A percentile compares a stretch with the other conserved stretches of the same genome.
phyloP scores from a whole-genome alignment of 495 filamentous ascomycete genomes.

The Penicillium canescens region DNA sequence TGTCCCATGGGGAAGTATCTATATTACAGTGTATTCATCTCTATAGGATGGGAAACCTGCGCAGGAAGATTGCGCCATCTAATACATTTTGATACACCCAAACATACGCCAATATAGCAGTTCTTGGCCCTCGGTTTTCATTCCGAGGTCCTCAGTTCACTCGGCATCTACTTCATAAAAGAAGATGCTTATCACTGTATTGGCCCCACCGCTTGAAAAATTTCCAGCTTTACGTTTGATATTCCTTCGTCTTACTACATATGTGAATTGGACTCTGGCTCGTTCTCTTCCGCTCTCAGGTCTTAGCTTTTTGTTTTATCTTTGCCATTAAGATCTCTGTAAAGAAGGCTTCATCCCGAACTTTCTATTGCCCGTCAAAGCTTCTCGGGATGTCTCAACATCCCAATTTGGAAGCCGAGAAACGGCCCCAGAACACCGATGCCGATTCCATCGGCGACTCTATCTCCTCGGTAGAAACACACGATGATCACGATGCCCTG shows the following conservation, averaged over 20 bases:
- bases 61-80: no score
- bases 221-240: background rate
- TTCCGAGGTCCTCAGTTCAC: no score
- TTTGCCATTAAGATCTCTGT: background rate
- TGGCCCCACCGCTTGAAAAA: slow-evolving; percentile 3
- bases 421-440: slow-evolving; percentile 26
- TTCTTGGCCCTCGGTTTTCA: no score
- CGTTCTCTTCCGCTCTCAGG: background rate
- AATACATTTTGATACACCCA: no score
- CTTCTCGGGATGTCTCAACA: slow-evolving; percentile 18
- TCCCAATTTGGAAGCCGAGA: slow-evolving; percentile 18
- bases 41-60: no score
- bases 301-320: background rate
- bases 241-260: no score
- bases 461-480: slow-evolving; percentile 32
- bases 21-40: background rate
- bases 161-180: background rate
- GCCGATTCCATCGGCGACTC: slow-evolving; percentile 31
- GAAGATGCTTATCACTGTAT: slow-evolving; percentile 6
- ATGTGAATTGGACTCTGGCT: background rate
- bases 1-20: slow-evolving; percentile 1
- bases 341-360: background rate
- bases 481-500: slow-evolving; percentile 29
- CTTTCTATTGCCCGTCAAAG: background rate
- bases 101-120: no score